These are phyloP conservation scores for Eucalyptus microcorys DNA, from an alignment of 345 rosid genomes.

Conservation along the genomic window DNA sequence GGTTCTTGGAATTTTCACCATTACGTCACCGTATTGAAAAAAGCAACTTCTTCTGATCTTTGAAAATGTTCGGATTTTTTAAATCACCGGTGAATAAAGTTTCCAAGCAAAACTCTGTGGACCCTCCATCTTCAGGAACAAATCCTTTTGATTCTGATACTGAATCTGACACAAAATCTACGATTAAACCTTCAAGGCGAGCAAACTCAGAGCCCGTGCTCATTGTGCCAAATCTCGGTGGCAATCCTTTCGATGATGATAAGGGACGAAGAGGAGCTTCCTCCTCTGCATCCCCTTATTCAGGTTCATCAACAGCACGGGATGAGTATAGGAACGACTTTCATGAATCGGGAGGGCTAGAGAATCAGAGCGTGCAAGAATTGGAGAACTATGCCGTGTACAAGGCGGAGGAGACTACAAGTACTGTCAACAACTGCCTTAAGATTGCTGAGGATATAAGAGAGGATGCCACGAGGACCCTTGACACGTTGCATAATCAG, in stretches of 20 bases:
- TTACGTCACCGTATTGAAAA: not conserved
- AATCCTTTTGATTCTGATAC: not conserved
- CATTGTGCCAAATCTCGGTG: not conserved
- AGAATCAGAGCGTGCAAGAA: constrained; percentile 68
- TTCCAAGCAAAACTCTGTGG: not conserved
- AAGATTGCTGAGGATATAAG: constrained; percentile 76
- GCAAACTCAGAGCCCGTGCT: constrained; percentile 60
- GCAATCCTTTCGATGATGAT: not conserved
- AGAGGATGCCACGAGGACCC: constrained; percentile 68
- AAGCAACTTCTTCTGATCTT: not conserved
- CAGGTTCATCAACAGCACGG: not conserved
- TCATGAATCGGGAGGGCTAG: constrained; percentile 54
- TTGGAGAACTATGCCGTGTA: constrained; percentile 74
- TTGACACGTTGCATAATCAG: constrained; percentile 72
- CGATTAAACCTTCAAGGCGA: constrained; percentile 35
- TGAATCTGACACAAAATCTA: constrained; percentile 1
- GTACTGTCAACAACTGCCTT: constrained; percentile 56
- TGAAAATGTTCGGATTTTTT: not conserved
- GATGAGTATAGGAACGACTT: constrained; percentile 58
- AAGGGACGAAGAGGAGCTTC: not conserved
- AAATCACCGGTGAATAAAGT: not conserved
- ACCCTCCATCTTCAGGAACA: not conserved
- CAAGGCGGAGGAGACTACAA: constrained; percentile 87
- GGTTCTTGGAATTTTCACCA: not conserved
- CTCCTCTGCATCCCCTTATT: constrained; percentile 7